Percentiles rank a stretch among this genome's conserved stretches.
These are phyloP conservation scores for Stephanodiscus triporus DNA, from an alignment of 108 stramenopile species.

Conservation along the genomic window DNA sequence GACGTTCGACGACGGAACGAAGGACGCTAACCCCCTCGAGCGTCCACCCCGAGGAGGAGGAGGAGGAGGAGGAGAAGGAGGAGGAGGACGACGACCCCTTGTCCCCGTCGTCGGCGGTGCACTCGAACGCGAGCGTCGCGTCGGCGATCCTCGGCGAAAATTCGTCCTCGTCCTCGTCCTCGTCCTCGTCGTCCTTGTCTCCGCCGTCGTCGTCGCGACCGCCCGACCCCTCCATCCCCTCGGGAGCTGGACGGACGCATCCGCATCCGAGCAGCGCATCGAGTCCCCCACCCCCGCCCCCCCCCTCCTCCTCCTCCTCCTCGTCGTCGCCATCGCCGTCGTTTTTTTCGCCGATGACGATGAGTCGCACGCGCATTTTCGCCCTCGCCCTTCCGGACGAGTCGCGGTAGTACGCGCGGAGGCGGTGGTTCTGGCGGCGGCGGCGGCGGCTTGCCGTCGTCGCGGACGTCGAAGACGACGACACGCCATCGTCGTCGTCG, in stretches of 20 bases:
- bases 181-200: conserved; percentile 10
- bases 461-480: neutral
- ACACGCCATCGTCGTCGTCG: too few relatives aligned
- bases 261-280: conserved; percentile 19
- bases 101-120: neutral
- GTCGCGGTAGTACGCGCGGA: conserved; percentile 39
- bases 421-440: too few relatives aligned
- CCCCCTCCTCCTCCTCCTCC: conserved; percentile 3
- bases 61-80: too few relatives aligned
- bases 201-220: neutral
- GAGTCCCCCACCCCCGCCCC: neutral
- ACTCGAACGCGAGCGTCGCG: conserved; percentile 32
- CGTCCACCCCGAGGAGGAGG: conserved; percentile 19
- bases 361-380: conserved; percentile 27
- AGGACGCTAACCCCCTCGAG: conserved; percentile 42
- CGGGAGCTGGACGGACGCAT: conserved; percentile 26
- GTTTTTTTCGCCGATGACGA: neutral
- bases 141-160: conserved; percentile 9
- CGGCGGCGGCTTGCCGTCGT: neutral
- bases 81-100: too few relatives aligned
- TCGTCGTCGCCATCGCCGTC: neutral
- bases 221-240: conserved; percentile 7
- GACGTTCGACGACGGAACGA: conserved; percentile 29
- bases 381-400: conserved; percentile 45
- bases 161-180: neutral